phyloP scores from a whole-genome alignment of 768 basidiomycete genomes.

The Lentinula boryana region DNA sequence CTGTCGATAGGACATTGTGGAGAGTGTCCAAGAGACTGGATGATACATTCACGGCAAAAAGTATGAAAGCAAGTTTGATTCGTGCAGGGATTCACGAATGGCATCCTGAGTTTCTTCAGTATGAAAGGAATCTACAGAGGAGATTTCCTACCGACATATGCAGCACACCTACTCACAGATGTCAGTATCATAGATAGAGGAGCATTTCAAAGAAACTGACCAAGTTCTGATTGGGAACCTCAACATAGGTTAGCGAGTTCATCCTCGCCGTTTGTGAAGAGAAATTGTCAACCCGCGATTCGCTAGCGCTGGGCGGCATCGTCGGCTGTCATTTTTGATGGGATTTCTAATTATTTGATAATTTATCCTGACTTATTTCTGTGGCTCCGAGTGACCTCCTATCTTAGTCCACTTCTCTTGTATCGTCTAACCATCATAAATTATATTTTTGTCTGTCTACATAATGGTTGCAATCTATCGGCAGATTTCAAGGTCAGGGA shows the following conservation, averaged over 20 bases:
- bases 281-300: too few species aligned
- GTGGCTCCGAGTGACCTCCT: too few species aligned
- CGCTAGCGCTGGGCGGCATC: too few species aligned
- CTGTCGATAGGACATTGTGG: slow-evolving; percentile 84
- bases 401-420: too few species aligned
- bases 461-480: too few species aligned
- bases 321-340: too few species aligned
- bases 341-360: too few species aligned
- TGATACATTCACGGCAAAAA: slow-evolving; percentile 80
- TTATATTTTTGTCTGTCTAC: too few species aligned
- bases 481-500: too few species aligned
- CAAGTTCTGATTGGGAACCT: slow-evolving; percentile 59
- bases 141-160: slow-evolving; percentile 54
- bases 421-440: too few species aligned
- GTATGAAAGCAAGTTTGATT: slow-evolving; percentile 77
- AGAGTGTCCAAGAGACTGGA: slow-evolving; percentile 59
- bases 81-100: slow-evolving; percentile 73
- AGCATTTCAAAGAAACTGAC: slow-evolving; percentile 29
- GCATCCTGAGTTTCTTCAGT: slow-evolving; percentile 34
- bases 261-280: neutral
- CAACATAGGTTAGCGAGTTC: slow-evolving; percentile 48
- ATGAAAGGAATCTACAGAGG: neutral
- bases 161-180: slow-evolving; percentile 58
- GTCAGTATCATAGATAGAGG: neutral
- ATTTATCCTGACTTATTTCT: too few species aligned